Evolutionary conservation across 148 eudicot species (phyloP), one percentile per base, ranked within the genome.

Genomic region (Vaccinium macrocarpon): DNA sequence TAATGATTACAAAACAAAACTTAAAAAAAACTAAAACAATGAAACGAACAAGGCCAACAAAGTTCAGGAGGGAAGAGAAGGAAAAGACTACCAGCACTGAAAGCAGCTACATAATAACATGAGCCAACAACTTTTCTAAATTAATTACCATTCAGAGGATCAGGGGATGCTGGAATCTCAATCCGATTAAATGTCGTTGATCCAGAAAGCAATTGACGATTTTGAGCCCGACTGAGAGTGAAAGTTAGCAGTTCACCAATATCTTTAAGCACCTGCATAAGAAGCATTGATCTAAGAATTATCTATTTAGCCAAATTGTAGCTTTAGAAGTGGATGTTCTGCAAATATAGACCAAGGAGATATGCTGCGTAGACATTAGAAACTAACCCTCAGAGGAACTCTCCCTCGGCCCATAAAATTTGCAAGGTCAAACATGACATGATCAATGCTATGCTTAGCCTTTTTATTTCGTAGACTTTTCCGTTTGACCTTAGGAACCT

Each of bases 181-280:
- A 97, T 92, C 87, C 99, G 98, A 84, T 86, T 93, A 87, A 97
- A 97, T 29, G 94, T 97, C 23, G 99, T 97, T 21, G 95, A 90
- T 84, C 96, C 98, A 85, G 95, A 92, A 76, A 97, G 89, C 52
- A 92, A 93, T 87, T 92, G 98, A 71, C 89, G 95, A 86, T 89
- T 90, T 82, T 88, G 92, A 88, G 96, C 93, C 82, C 91, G 94
- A 80, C 70, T 94, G 70, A 95, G 88, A 18, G 93, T 88, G 82
- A 90, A 88, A 84, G 86, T 90, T 86, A 93, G 86, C 82, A 95
- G 81, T 80, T 92, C 95, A 78, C 92, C 91, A 68, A 95, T 90
- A 88, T 95, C 96, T 91, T 91, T 90, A 61, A 91, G 93, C 84
- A 94, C 95, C 99, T 97, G 92, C 86, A 86, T 27, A 51, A 56